Evolutionary conservation across 768 basidiomycete genomes (phyloP).

Genomic region (Trametes cinnabarina): DNA sequence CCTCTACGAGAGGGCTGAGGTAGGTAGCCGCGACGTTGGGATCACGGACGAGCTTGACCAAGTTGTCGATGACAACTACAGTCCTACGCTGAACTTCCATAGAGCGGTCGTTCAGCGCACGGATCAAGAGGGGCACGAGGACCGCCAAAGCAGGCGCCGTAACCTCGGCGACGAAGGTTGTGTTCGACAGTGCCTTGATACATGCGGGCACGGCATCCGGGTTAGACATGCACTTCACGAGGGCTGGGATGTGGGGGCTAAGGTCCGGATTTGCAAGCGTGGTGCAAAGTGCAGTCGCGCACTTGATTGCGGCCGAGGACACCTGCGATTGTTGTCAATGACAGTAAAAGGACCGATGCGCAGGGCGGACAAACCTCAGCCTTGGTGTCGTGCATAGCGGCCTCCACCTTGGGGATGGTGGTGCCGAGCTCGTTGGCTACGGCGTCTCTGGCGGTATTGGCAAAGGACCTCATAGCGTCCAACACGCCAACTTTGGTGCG

Average conservation of each 20-base stretch:
- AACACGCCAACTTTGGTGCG: conserved; percentile 90
- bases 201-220: conserved; percentile 86
- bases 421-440: conserved; percentile 82
- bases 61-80: conserved; percentile 92
- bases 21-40: conserved; percentile 87
- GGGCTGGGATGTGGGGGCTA: conserved; percentile 78
- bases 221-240: conserved; percentile 94
- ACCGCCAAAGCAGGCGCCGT: conserved; percentile 96
- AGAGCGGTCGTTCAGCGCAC: conserved; percentile 91
- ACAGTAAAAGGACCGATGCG: background rate
- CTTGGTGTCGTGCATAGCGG: conserved; percentile 96
- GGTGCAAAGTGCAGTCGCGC: conserved; percentile 82
- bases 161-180: conserved; percentile 96
- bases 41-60: conserved; percentile 95
- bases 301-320: conserved; percentile 81
- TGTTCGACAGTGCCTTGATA: conserved; percentile 92
- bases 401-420: conserved; percentile 83
- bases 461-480: conserved; percentile 78
- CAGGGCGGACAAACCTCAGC: conserved; percentile 57
- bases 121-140: conserved; percentile 85
- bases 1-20: conserved; percentile 82
- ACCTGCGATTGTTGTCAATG: conserved; percentile 50
- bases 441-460: conserved; percentile 61
- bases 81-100: conserved; percentile 96
- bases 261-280: conserved; percentile 94